A percentile compares a stretch with the other conserved stretches of the same genome.
Conservation (phyloP, 768 basidiomycete species). For the Amanita pallidorosea region DNA sequence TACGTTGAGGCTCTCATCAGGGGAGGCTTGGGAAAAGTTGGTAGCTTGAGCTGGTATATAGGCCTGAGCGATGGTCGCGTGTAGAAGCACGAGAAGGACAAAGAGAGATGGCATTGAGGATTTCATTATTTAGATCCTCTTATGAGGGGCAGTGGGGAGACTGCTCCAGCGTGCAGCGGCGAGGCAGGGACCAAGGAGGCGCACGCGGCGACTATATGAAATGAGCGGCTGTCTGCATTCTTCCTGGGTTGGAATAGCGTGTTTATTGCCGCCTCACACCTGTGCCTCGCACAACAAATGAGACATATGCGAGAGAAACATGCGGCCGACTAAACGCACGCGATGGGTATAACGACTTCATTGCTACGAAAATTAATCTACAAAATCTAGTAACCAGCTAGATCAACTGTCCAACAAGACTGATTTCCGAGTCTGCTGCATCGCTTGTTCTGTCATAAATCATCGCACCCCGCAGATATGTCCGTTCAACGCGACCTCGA, state of each 20-base stretch:
- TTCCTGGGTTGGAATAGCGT: neutral
- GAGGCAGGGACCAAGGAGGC: neutral
- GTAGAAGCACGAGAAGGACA: slow-evolving; percentile 8
- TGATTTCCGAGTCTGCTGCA: neutral
- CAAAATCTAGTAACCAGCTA: too few relatives aligned
- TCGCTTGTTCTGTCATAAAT: slow-evolving; percentile 40
- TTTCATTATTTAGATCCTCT: neutral
- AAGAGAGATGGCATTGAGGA: neutral
- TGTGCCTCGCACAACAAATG: too few relatives aligned
- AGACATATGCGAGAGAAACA: too few relatives aligned
- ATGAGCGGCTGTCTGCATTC: neutral
- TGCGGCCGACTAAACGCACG: too few relatives aligned
- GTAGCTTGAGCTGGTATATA: slow-evolving; percentile 71
- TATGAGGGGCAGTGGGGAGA: neutral
- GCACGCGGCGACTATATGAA: slow-evolving; percentile 2
- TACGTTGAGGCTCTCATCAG: slow-evolving; percentile 34
- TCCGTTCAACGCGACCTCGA: slow-evolving; percentile 62
- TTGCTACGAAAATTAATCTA: neutral
- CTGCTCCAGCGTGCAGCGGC: neutral
- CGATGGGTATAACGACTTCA: too few relatives aligned
- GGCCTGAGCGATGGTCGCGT: slow-evolving; percentile 16
- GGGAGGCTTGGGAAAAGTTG: slow-evolving; percentile 43
- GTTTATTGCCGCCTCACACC: neutral
- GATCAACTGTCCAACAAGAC: neutral
- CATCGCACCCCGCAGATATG: slow-evolving; percentile 66